Evolutionary conservation across 177 flowering plant species (phyloP), one percentile per base, ranked within the genome.

Genomic region (Vitis hybrid): DNA sequence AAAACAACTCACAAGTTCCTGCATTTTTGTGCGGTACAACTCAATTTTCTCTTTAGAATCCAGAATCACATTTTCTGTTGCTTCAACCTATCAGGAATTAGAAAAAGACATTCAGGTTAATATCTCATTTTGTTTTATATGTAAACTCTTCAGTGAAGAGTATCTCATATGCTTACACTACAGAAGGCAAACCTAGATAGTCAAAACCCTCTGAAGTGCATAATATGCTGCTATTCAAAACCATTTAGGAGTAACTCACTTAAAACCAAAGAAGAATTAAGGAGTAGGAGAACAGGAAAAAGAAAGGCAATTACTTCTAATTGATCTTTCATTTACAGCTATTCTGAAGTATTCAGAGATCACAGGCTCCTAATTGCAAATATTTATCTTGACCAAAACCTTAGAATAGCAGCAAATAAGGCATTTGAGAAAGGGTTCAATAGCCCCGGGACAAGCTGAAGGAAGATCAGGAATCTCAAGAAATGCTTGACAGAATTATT

Each of bases 11-110:
- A 96, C 99, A 80, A 96, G 94, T 60, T 96, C 99, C 81, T 96
- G 99, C 98, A 96, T 96, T 75, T 83, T 92, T 35, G 87, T 76
- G 58, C 98, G 92, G 77, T 89, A 96, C 79, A 79, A 91, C 73
- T 89, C 97, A 72, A 92, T 83, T 84, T 92, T 93, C 80, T 92
- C 97, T 72, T 67, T 92, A 2, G 97, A 93, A 76, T 96, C 98
- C 70, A 92, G 74, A 68, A 89, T 81, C 75, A 82, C 80, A 55
- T 88, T 89, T 80, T 85, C 86, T 67, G 78, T 68, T 70, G 73
- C 86, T 69, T 83, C 88, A 70, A 76, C 94, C 99, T 95, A 54
- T 58, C 62, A 78, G 52, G 46, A 64, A 62, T 55, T 35, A 14
- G 65, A 46, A 14, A 14, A 11, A 60, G 58, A 67, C 6, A 69